Conservation (phyloP, 768 basidiomycete species). For the Coprinopsis strossmayeri region DNA sequence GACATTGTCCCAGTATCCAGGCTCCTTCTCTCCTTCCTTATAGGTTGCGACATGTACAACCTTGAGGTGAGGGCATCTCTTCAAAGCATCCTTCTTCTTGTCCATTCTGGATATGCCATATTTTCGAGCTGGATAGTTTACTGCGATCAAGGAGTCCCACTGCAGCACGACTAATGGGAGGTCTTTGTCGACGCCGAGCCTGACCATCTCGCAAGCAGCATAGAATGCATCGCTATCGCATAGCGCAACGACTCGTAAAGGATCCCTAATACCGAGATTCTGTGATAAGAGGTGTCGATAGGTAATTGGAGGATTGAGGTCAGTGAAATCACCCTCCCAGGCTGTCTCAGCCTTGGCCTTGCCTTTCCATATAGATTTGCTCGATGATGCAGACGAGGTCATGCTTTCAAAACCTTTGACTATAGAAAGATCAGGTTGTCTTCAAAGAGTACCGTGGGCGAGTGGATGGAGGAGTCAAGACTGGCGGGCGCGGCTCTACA, state of each 20-base stretch:
- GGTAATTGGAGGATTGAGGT: constrained; percentile 63
- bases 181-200: constrained; percentile 55
- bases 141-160: constrained; percentile 87
- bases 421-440: too few relatives aligned
- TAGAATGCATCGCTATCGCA: constrained; percentile 90
- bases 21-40: constrained; percentile 78
- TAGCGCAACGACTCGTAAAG: constrained; percentile 79
- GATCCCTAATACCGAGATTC: constrained; percentile 64
- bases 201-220: constrained; percentile 80
- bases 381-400: neutral
- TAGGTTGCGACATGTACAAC: constrained; percentile 96
- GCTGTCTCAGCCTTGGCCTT: constrained; percentile 39
- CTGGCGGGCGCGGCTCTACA: too few relatives aligned
- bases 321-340: constrained; percentile 41
- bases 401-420: too few relatives aligned
- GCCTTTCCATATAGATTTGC: constrained; percentile 43
- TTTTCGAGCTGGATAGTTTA: constrained; percentile 91
- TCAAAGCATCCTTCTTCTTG: constrained; percentile 73
- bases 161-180: constrained; percentile 79
- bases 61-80: constrained; percentile 77
- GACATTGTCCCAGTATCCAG: constrained; percentile 88
- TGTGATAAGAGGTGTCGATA: constrained; percentile 72
- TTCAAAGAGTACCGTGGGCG: too few relatives aligned
- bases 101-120: constrained; percentile 94
- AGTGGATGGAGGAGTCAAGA: too few relatives aligned